Evolutionary conservation across 2,329 filamentous ascomycete genomes (phyloP), one percentile per base, ranked within the genome.

Genomic region (Arthroderma uncinatum): DNA sequence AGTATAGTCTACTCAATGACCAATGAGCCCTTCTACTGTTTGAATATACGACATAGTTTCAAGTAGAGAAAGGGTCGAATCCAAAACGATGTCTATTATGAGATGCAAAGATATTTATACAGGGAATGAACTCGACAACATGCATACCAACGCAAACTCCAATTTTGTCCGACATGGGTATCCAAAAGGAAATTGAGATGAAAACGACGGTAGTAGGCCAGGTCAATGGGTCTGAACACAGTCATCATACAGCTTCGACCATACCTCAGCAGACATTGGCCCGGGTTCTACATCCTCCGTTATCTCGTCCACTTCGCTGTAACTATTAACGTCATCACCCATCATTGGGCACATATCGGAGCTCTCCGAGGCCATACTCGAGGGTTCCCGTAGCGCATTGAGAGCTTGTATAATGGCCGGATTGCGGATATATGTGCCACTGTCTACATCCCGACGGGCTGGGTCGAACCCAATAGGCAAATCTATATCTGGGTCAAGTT

Each of bases 221-320:
- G 16, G 6, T 50, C 14, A 50, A 16, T 16, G 25, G 44, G 10
- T 40, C n/a, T 56, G 53, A 12, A 61, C 34, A 47, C 60, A 61
- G 12, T 58, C 55, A 34, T 58, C 54, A 44, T 61, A 61, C 16
- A 61, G 52, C 36, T 30, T 34, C 21, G 56, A 59, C 60, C 60
- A 61, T 19, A 37, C 58, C 55, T 61, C 55, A 34, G 60, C 59
- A n/a, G 57, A 55, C 33, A 21, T 37, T 37, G 30, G 50, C 36
- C 39, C 50, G n/a, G 50, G 50, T 10, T 2, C 10, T 6, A 37
- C 10, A 53, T 53, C 16, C 10, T 53, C 50, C 25, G 42, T 9
- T 12, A 5, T 9, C 10, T n/a, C 7, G 2, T 50, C 25, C 14
- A 30, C 44, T 7, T 33, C 44, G 12, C n/a, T 33, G 25, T 12